These are phyloP conservation scores for Neurospora sp. DNA, from an alignment of 495 filamentous ascomycete genomes.

Conservation along the genomic window DNA sequence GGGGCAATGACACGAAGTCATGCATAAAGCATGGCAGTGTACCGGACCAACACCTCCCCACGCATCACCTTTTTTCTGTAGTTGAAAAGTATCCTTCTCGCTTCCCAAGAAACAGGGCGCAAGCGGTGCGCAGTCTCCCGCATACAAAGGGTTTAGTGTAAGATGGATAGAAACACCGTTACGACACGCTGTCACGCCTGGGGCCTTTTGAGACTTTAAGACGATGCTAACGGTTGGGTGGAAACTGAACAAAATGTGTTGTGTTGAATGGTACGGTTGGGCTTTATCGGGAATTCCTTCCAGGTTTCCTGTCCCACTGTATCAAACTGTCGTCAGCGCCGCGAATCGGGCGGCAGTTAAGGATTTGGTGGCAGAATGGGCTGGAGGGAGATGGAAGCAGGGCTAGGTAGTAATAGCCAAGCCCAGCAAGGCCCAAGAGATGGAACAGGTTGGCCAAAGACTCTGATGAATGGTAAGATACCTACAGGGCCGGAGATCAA, in stretches of 20 bases:
- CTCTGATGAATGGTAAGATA: not conserved
- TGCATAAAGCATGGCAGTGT: slow-evolving; percentile 26
- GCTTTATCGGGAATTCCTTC: not conserved
- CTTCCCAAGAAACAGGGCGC: not conserved
- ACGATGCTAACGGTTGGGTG: not conserved
- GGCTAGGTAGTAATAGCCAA: not conserved
- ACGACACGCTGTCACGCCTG: not conserved
- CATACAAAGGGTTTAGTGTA: not conserved
- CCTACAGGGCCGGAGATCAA: not conserved
- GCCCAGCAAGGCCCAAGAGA: slow-evolving; percentile 6
- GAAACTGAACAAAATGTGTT: not conserved
- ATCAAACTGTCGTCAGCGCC: not conserved
- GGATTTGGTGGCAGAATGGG: slow-evolving; percentile 8
- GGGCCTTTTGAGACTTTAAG: not conserved
- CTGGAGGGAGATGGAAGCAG: slow-evolving; percentile 8
- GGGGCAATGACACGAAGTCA: slow-evolving; percentile 34
- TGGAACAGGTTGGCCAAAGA: not conserved
- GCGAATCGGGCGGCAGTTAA: slow-evolving; percentile 8
- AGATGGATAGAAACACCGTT: not conserved
- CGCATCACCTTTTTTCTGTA: not conserved
- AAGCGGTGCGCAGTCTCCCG: not conserved
- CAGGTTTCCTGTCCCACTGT: not conserved
- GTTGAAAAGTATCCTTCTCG: not conserved
- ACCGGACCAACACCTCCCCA: slow-evolving; percentile 4
- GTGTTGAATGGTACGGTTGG: not conserved